A percentile compares a stretch with the other conserved stretches of the same genome.
Evolutionary conservation across 225 moss, liverwort and hornwort genomes (phyloP).

Genomic region (Pseudoscleropodium purum): DNA sequence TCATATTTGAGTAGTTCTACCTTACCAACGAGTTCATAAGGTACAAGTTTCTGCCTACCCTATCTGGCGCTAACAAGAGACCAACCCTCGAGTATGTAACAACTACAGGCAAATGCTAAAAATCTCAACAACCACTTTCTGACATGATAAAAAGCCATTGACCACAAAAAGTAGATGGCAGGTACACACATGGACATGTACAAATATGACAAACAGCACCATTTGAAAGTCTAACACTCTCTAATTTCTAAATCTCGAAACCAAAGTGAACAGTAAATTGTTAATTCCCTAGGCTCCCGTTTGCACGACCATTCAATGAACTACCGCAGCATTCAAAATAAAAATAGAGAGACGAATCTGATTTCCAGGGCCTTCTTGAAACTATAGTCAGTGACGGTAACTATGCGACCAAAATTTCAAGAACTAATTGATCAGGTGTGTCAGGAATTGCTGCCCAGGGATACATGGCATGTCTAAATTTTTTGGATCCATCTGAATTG

Average conservation of each 20-base stretch:
- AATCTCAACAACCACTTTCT: neutral
- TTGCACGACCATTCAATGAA: neutral
- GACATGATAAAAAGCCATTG: neutral
- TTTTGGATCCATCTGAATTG: neutral
- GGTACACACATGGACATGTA: neutral
- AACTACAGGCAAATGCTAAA: neutral
- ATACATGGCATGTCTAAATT: neutral
- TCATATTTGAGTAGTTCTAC: neutral
- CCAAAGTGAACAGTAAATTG: neutral
- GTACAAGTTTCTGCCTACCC: neutral
- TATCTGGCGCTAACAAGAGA: neutral
- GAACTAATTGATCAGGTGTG: neutral
- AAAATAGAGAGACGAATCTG: neutral
- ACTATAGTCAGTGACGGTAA: neutral
- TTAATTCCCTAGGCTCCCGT: neutral
- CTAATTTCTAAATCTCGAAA: neutral
- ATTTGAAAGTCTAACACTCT: neutral
- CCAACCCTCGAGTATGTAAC: neutral
- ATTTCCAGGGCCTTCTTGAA: neutral
- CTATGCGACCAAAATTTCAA: neutral
- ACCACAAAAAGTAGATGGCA: neutral
- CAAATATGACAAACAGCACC: neutral
- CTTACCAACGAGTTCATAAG: neutral
- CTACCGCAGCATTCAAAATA: neutral
- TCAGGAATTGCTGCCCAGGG: neutral